Percentiles rank a stretch among this genome's conserved stretches.
These are phyloP conservation scores for Phytophthora pseudosyringae DNA, from an alignment of 352 stramenopile genomes.

Conservation along the genomic window DNA sequence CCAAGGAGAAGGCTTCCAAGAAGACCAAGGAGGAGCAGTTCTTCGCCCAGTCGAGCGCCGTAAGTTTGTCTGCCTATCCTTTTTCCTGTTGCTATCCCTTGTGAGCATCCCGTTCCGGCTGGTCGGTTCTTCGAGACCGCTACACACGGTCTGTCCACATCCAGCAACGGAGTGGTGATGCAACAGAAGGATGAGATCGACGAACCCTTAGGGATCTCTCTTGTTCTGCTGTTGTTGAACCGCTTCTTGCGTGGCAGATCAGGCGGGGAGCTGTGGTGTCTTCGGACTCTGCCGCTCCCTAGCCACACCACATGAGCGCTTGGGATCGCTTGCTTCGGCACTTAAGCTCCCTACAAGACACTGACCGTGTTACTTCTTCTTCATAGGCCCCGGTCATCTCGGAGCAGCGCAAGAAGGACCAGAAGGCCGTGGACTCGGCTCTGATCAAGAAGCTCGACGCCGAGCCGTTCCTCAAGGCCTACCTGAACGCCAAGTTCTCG, in stretches of 20 bases:
- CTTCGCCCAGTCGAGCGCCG: conserved; percentile 92
- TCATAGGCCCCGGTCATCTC: conserved; percentile 93
- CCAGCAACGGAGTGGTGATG: conserved; percentile 2
- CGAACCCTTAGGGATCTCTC: conserved; percentile 42
- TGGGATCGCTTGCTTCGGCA: conserved; percentile 90
- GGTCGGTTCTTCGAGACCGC: conserved; percentile 22
- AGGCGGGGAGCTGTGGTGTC: conserved; percentile 7
- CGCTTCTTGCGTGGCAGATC: conserved; percentile 17
- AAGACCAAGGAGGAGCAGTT: conserved; percentile 97
- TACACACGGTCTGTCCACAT: conserved; percentile 6
- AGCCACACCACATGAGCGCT: conserved; percentile 71
- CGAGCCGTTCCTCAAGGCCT: conserved; percentile 96
- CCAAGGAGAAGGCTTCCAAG: conserved; percentile 91
- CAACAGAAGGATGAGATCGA: conserved; percentile 20
- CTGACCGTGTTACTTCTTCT: conserved; percentile 22
- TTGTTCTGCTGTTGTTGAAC: conserved; percentile 1
- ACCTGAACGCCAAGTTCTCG: conserved; percentile 99
- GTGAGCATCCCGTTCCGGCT: conserved; percentile 30
- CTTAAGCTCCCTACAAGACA: conserved; percentile 82
- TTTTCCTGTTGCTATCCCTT: conserved; percentile 15
- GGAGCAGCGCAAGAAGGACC: conserved; percentile 98
- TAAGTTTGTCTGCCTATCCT: conserved; percentile 46
- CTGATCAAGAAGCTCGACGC: conserved; percentile 88
- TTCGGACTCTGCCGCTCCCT: conserved; percentile 4
- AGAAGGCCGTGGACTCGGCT: conserved; percentile 97